Base-by-base conservation (phyloP, 1,139 yeast genomes). In the Geotrichum cucujoidarum region DNA sequence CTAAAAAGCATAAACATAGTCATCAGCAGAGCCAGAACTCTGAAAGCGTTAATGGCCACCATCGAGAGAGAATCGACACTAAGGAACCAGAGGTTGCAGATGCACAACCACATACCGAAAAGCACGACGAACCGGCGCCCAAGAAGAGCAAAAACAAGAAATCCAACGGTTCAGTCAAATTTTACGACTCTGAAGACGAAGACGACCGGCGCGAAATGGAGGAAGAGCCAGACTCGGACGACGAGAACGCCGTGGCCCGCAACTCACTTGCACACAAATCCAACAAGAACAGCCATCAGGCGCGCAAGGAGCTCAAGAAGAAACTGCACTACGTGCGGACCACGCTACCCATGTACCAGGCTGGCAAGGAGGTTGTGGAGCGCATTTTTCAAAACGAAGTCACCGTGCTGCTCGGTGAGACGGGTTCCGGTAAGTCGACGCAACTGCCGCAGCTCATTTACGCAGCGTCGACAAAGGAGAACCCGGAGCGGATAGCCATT, bases 401-500 rank as follows among this genome's bases (percentile, higher is more conserved):
- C 3, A 80, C 90, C 0, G 80, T 92, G 3, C 72, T 92, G 11
- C 84, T 92, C 61, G 98, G 98, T 66, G 98, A 92, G 62, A 92
- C 98, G 0, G 98, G 98, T 40, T 86, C 96, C 0, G 98, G 98
- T 58, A 92, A 92, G 64, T 89, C 97, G 1, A 92, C 98, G 0
- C 98, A 92, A 66, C 70, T 92, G 29, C 89, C 97, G 0, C 98
- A 92, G 65, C 84, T 71, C n/a, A 66, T 92, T 7, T 60, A 61
- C 34, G 66, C 66, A 13, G 47, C 54, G 4, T 53, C 54, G 17
- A 44, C 48, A 36, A 58, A 60, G 35, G 59, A 66, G 31, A 24
- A 17, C 14, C 37, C 45, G 1, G 79, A 78, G 52, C 73, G 77
- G 27, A 81, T 92, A 16, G 97, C 95, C 0, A 90, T 92, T 6